A percentile compares a stretch with the other conserved stretches of the same genome.
phyloP scores from a whole-genome alignment of 129 eudicot genomes.

The Flaveria linearis region DNA sequence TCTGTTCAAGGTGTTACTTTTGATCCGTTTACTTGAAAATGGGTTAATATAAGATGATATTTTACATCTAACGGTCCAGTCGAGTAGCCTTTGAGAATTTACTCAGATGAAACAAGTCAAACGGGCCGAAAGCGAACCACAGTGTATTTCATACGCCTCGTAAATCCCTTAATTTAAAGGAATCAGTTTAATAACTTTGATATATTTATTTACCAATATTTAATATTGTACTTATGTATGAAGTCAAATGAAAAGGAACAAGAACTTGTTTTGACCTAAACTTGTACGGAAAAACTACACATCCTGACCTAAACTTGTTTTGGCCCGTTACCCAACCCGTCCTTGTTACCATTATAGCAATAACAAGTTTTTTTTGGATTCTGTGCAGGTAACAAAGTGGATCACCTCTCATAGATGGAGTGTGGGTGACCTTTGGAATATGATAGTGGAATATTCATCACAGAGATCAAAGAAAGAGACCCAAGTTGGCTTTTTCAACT shows the following conservation, averaged over 20 bases:
- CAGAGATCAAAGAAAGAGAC: conserved; percentile 56
- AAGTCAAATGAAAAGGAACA: not conserved
- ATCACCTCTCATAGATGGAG: conserved; percentile 61
- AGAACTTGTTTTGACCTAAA: not conserved
- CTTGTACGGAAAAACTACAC: not conserved
- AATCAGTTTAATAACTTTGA: not conserved
- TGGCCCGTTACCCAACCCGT: not conserved
- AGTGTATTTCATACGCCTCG: too few species aligned
- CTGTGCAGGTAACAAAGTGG: conserved; percentile 60
- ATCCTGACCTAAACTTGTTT: not conserved
- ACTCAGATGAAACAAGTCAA: not conserved
- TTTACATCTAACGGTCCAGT: not conserved
- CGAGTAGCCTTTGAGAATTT: not conserved
- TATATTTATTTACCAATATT: not conserved
- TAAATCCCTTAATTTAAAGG: not conserved
- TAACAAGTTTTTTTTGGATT: not conserved
- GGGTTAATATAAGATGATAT: not conserved
- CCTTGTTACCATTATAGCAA: too few species aligned
- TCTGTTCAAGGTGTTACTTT: not conserved
- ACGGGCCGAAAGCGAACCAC: not conserved
- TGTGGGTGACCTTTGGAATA: conserved; percentile 82
- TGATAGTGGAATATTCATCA: conserved; percentile 62
- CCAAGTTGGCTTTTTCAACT: conserved; percentile 51
- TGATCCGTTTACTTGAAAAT: conserved; percentile 1
- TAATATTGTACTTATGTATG: not conserved